Percentiles rank a stretch among this genome's conserved stretches.
Conservation (phyloP, 495 filamentous ascomycete genomes). For the Hypoxylon intermedium region DNA sequence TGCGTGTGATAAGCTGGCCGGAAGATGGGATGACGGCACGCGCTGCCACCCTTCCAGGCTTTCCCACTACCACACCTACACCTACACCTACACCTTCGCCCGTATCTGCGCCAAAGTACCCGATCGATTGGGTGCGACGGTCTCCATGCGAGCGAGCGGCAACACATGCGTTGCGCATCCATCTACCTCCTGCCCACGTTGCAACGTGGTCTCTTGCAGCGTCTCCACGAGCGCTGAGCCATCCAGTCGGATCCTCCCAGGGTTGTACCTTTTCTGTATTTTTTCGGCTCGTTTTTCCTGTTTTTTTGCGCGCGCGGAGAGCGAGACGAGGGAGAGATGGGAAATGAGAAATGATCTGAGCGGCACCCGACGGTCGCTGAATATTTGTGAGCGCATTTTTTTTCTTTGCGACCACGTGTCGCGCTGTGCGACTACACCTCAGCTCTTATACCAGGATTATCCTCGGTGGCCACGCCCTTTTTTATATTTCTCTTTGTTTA, state of each 20-base stretch:
- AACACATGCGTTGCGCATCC: constrained; percentile 8
- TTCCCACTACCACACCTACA: background rate
- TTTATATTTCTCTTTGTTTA: background rate
- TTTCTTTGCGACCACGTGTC: constrained; percentile 23
- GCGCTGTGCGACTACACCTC: constrained; percentile 29
- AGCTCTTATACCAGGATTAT: constrained; percentile 26
- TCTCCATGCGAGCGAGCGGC: constrained; percentile 29
- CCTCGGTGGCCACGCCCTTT: constrained; percentile 19
- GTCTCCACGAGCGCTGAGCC: constrained; percentile 32
- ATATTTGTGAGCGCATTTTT: background rate
- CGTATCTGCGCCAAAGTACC: constrained; percentile 28
- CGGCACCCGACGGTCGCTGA: background rate
- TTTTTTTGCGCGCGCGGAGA: background rate
- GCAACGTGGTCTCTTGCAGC: constrained; percentile 37
- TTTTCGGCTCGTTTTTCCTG: background rate
- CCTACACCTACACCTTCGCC: background rate
- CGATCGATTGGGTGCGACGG: constrained; percentile 34
- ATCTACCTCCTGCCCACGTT: constrained; percentile 29
- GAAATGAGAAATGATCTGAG: background rate
- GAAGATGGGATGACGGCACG: constrained; percentile 14
- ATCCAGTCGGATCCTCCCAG: constrained; percentile 27
- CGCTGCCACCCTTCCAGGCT: background rate
- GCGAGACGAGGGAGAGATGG: background rate
- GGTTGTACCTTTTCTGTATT: background rate
- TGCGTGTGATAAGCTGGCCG: constrained; percentile 29